phyloP scores from a whole-genome alignment of 305 asterid species.

The Fraxinus velutina region DNA sequence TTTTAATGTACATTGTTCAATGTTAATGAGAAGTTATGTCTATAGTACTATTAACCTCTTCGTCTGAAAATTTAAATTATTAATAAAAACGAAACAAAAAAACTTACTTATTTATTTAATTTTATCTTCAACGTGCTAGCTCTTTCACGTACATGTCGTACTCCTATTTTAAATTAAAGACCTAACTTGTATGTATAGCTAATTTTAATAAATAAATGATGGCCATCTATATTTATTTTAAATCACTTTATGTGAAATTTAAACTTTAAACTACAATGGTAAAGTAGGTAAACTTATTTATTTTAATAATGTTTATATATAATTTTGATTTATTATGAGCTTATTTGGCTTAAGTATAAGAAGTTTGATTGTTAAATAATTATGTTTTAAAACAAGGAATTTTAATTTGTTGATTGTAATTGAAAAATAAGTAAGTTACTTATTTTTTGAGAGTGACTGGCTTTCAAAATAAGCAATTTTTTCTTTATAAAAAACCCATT shows the following conservation, averaged over 20 bases:
- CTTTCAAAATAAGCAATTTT: neutral
- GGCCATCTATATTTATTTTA: too few species aligned
- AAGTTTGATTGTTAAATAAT: neutral
- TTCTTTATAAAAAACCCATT: conserved; percentile 43
- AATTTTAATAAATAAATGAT: too few species aligned
- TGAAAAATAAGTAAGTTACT: neutral
- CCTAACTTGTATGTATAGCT: neutral
- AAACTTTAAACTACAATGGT: neutral
- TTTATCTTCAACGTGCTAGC: neutral
- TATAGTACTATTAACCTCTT: neutral
- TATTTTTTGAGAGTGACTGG: neutral
- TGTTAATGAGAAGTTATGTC: neutral
- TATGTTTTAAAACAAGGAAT: neutral
- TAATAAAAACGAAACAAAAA: too few species aligned
- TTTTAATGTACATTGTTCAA: neutral
- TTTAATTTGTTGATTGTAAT: neutral
- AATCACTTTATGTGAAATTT: neutral
- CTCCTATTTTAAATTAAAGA: neutral
- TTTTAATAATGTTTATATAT: too few species aligned
- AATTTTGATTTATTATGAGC: neutral
- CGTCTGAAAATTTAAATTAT: neutral
- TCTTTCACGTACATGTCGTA: neutral
- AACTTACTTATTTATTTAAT: neutral
- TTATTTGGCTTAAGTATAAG: neutral
- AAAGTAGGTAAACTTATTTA: neutral